phyloP scores from a whole-genome alignment of 306 rosid species.

The Gastrolobium villosum region DNA sequence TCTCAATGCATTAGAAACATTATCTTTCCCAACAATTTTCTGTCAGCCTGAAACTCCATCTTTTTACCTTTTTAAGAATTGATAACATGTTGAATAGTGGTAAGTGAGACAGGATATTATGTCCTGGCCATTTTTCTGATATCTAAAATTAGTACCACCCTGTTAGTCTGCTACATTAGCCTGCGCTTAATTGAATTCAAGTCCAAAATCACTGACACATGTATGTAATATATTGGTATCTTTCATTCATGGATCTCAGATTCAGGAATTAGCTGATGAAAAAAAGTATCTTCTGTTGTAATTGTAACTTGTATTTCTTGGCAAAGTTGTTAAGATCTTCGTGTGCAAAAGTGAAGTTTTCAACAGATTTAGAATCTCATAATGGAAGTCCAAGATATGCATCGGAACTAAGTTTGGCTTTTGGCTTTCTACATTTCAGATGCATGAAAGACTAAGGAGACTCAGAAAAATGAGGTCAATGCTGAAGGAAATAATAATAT shows the following conservation, averaged over 20 bases:
- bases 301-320: neutral
- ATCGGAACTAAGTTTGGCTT: constrained; percentile 18
- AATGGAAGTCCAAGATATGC: neutral
- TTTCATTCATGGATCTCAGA: neutral
- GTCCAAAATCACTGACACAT: neutral
- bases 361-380: neutral
- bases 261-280: neutral
- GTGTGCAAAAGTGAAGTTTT: neutral
- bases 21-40: constrained; percentile 17
- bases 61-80: neutral
- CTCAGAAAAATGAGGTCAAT: constrained; percentile 11
- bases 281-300: neutral
- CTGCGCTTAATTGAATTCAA: neutral
- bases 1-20: neutral
- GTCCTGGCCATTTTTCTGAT: neutral
- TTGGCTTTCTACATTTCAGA: constrained; percentile 11
- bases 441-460: neutral
- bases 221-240: neutral
- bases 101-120: neutral
- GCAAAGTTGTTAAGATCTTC: neutral
- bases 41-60: neutral
- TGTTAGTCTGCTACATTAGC: neutral
- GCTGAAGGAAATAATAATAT: neutral
- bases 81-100: neutral
- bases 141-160: constrained; percentile 5